Evolutionary conservation across 768 basidiomycete species (phyloP), one percentile per base, ranked within the genome.

Genomic region (Suillus subalutaceus): DNA sequence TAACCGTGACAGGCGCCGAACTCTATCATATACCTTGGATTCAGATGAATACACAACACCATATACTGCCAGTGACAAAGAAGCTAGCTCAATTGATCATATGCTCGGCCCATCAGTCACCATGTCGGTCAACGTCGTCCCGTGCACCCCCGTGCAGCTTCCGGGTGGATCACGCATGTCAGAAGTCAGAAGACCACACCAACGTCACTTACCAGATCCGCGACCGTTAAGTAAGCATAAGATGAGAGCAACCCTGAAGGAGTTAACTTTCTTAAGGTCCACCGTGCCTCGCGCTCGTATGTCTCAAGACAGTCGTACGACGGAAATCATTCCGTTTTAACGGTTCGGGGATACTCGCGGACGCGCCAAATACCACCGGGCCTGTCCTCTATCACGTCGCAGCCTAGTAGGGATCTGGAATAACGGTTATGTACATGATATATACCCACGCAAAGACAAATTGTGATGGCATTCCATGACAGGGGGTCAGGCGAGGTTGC

Each of bases 161-260:
- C 52, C 32, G 66, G 66, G 60, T 50, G 43, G 43, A 63, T 64
- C 57, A 43, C 62, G 30, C 66, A 57, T 43, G 59, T 32, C 58
- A 63, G 50, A 63, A 40, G 53, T 32, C 59, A 60, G 59, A 60
- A 64, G 63, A 37, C 58, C 20, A 30, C 35, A 43, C 41, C 44
- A 57, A 43, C 71, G 52, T 63, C 60, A 56, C 60, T 64, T 62
- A 23, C 44, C 56, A 68, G 70, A 75, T 75, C 68, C 71, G 38
- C 72, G 26, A 69, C 40, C 8, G 44, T 65, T 61, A 61, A 65
- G 68, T 61, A 61, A 65, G 68, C 58, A 70, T 67, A 66, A 63
- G 43, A 74, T 77, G 69, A 70, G 65, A 64, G 53, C 69, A 77
- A 63, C 74, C 75, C 76, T 74, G 74, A 76, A 73, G 74, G 70